A percentile compares a stretch with the other conserved stretches of the same genome.
Conservation (phyloP, 2,329 filamentous ascomycete genomes). For the Ilyonectria robusta region DNA sequence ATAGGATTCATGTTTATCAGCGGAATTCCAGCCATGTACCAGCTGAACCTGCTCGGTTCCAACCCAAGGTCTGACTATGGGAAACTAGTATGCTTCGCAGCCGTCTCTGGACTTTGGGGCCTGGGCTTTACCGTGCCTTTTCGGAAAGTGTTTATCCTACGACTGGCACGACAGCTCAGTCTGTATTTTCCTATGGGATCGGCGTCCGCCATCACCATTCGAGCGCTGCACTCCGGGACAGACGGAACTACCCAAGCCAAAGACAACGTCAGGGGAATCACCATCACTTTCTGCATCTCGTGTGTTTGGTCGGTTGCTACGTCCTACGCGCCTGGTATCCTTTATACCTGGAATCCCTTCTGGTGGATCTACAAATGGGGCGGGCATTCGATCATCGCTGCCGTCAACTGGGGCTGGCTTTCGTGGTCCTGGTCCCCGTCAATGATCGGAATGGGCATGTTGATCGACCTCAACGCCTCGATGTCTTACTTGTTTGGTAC, state of each 20-base stretch:
- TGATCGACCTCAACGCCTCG: constrained; percentile 4
- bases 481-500: neutral
- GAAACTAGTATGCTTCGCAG: neutral
- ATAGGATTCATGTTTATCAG: neutral
- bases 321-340: neutral
- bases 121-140: neutral
- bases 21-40: neutral
- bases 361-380: constrained; percentile 2
- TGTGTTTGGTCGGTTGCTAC: neutral
- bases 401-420: constrained; percentile 1
- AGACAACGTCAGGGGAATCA: neutral
- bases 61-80: neutral
- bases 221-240: neutral
- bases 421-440: constrained; percentile 5
- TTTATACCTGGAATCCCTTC: neutral
- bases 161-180: neutral
- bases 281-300: neutral
- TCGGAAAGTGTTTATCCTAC: neutral
- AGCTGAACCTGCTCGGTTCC: neutral
- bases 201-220: neutral
- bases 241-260: neutral
- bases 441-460: constrained; percentile 1
- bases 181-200: neutral
- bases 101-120: neutral
- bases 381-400: neutral